Percentiles rank a stretch among this genome's conserved stretches.
Conservation (phyloP, 2,329 filamentous ascomycete species). For the Raffaelea ambrosiae region DNA sequence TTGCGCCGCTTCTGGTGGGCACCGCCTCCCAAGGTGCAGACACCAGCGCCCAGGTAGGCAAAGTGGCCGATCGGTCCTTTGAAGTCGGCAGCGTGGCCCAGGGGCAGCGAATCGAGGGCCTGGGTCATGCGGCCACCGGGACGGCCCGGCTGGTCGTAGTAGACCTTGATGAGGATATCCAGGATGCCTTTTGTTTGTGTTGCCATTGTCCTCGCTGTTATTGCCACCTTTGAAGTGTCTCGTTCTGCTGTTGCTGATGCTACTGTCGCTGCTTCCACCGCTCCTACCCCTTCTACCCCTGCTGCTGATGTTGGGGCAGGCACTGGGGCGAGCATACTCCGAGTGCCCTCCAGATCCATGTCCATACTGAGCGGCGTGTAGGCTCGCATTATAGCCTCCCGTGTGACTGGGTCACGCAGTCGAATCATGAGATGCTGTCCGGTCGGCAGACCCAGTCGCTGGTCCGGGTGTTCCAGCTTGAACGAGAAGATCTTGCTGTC, state of each 20-base stretch:
- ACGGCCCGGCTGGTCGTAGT: conserved; percentile 49
- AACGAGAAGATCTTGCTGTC: conserved; percentile 81
- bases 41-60: conserved; percentile 62
- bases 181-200: conserved; percentile 51
- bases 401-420: conserved; percentile 60
- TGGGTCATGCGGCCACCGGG: conserved; percentile 75
- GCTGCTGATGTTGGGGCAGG: no score
- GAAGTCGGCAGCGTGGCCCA: conserved; percentile 70
- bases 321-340: no score
- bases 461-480: conserved; percentile 60
- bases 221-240: conserved; percentile 23
- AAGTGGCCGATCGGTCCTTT: conserved; percentile 86
- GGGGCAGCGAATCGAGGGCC: conserved; percentile 62
- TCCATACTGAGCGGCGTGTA: conserved; percentile 70
- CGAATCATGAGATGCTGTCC: conserved; percentile 86
- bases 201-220: not conserved
- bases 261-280: not conserved
- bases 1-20: conserved; percentile 37
- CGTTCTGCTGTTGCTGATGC: conserved; percentile 10
- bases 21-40: conserved; percentile 47
- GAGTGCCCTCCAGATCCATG: not conserved
- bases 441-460: conserved; percentile 67
- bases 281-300: not conserved
- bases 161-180: conserved; percentile 76
- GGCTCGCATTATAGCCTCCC: conserved; percentile 69